Evolutionary conservation across 2,329 filamentous ascomycete genomes (phyloP), one percentile per base, ranked within the genome.

Genomic region (Tolypocladium sp.): DNA sequence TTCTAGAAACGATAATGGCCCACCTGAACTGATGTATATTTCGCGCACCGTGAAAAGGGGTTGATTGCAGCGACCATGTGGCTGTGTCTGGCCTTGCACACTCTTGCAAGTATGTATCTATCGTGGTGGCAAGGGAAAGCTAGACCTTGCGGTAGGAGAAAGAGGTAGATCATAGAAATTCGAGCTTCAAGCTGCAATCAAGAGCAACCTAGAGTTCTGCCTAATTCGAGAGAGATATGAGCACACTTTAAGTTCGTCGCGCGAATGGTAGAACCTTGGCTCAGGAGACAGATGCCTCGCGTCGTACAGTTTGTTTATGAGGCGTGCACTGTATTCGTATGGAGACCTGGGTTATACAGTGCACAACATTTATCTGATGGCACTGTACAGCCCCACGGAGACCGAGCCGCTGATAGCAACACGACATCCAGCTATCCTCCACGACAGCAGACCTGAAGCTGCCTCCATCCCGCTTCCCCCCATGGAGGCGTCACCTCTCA

Each of bases 401-500:
- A 30, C 22, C 2, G 30, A 22, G 49, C 49, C n/a, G 4, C 49
- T 9, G 49, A 53, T 53, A 15, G 30, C n/a, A 6, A 15, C 25
- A 8, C 13, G 13, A 35, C 25, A 15, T 40, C 27, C 54, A 42
- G 54, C 38, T 30, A 41, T 17, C 17, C 8, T 40, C 53, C 54
- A 56, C 54, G 49, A 35, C 30, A 7, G 20, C 30, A 35, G 49
- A n/a, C 20, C 8, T 22, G 30, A 22, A 35, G 49, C 30, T 22
- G 15, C 30, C 20, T 1, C 20, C 38, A 54, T 7, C 46, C 30
- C 49, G 25, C 41, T 38, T 12, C 58, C 20, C 42, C 55, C 60
- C 64, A 95, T 95, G 91, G 91, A 96, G 79, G 83, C 87, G 67
- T 97, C 93, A 71, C 94, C 94, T 64, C 84, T 99, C 71, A 96